Conservation (phyloP, 2,329 filamentous ascomycete species). For the Fusarium sp. region DNA sequence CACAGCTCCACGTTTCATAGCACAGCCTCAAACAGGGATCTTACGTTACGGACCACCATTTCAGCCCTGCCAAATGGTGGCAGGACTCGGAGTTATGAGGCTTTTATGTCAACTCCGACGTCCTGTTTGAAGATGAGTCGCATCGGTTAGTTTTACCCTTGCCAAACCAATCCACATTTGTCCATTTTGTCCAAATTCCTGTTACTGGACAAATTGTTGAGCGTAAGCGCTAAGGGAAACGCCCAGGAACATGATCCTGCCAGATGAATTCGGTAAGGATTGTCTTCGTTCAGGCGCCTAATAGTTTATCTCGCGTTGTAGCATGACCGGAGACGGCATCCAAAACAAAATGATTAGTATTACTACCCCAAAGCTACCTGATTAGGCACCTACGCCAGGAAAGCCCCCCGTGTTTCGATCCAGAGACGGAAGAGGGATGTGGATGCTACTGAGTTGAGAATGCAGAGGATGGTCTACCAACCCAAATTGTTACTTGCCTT, state of each 20-base stretch:
- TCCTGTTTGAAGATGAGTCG: background rate
- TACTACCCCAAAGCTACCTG: background rate
- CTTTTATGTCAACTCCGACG: background rate
- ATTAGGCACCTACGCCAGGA: background rate
- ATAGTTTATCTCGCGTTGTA: background rate
- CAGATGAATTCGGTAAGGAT: background rate
- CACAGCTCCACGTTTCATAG: background rate
- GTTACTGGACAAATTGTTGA: background rate
- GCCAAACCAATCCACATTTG: background rate
- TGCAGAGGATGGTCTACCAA: background rate
- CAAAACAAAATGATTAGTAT: background rate
- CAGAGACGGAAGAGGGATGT: background rate
- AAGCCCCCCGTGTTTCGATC: background rate
- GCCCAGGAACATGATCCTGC: background rate
- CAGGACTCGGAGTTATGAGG: background rate
- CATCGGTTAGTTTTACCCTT: background rate
- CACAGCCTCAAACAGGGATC: slow-evolving; percentile 1
- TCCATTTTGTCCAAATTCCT: background rate
- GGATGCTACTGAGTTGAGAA: background rate
- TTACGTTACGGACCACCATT: background rate
- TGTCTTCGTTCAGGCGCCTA: background rate
- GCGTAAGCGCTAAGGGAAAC: background rate
- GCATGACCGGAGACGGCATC: background rate
- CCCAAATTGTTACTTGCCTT: background rate
- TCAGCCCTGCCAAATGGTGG: background rate